These are phyloP conservation scores for Botryotinia narcissicola DNA, from an alignment of 2,329 filamentous ascomycete genomes.

Conservation along the genomic window DNA sequence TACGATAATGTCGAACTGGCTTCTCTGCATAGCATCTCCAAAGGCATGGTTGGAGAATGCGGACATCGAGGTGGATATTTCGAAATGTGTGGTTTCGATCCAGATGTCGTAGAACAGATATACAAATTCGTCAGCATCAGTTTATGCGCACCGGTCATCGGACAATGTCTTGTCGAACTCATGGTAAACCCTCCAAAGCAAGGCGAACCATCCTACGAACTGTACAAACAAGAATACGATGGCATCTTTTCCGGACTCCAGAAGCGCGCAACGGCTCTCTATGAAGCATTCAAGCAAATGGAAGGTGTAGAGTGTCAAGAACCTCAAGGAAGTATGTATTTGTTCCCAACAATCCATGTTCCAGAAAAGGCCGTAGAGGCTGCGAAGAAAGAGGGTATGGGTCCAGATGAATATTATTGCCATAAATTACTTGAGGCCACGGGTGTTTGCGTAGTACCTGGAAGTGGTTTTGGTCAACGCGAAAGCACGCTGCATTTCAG, in stretches of 20 bases:
- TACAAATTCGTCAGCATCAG: slow-evolving; percentile 99
- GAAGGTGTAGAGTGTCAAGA: slow-evolving; percentile 89
- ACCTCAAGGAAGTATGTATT: slow-evolving; percentile 85
- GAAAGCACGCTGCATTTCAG: slow-evolving; percentile 89
- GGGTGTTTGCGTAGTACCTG: slow-evolving; percentile 90
- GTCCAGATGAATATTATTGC: slow-evolving; percentile 91
- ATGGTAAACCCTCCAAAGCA: slow-evolving; percentile 93
- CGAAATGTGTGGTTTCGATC: slow-evolving; percentile 87
- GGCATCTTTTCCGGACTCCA: slow-evolving; percentile 75
- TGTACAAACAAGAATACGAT: slow-evolving; percentile 84
- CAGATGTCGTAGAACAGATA: slow-evolving; percentile 83
- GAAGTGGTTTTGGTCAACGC: slow-evolving; percentile 91
- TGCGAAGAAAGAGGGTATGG: slow-evolving; percentile 69
- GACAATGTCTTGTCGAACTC: slow-evolving; percentile 93
- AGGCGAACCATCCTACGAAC: slow-evolving; percentile 78
- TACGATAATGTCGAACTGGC: slow-evolving; percentile 87
- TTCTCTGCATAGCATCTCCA: slow-evolving; percentile 89
- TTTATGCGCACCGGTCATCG: slow-evolving; percentile 91
- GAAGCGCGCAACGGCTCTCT: slow-evolving; percentile 78
- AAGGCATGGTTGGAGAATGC: slow-evolving; percentile 99
- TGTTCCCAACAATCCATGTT: slow-evolving; percentile 91
- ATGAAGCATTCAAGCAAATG: slow-evolving; percentile 90
- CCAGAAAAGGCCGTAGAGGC: slow-evolving; percentile 73
- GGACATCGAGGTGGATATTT: slow-evolving; percentile 98
- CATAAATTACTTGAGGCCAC: slow-evolving; percentile 88